Evolutionary conservation across 805 yeast genomes (phyloP), one percentile per base, ranked within the genome.

Genomic region (Starmerella cellae): DNA sequence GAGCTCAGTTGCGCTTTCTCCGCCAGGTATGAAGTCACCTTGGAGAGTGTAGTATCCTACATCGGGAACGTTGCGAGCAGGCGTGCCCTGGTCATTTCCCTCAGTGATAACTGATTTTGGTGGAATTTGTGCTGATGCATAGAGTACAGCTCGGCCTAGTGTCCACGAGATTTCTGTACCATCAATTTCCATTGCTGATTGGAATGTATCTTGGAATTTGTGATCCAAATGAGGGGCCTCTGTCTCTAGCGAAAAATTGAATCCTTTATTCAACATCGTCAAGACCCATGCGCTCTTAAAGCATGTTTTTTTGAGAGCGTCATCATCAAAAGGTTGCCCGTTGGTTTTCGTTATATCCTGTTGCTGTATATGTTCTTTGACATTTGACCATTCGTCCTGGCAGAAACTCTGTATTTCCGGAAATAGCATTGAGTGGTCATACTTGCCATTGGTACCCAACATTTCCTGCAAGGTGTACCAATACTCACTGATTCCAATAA

Each of bases 381-480:
- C 63, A 1, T 61, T 55, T 2, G 58, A 50, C 96, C 97, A 91
- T 38, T 77, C 74, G 46, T 74, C 68, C 49, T 74, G 78, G 64
- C 98, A 91, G 54, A 77, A 85, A 26, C 70, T 69, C 46, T 72
- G 70, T 3, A 85, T 81, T 40, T 73, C 71, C 28, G 66, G 71
- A 56, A 75, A 79, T 55, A 82, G 84, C 31, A 69, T 64, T 29
- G 71, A 68, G 56, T 77, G 88, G 55, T 82, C 82, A 59, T 87
- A 87, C 43, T 77, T 83, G 13, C 96, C 97, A 2, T 94, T 88
- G 64, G 84, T 70, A 31, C 79, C 75, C 59, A 87, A 87, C 3
- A 88, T 74, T 56, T 88, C 97, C 55, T 85, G 82, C 3, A 95
- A 87, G 1, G 96, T 84, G 58, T 91, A 88, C 96, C 97, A 91